Base-by-base conservation (phyloP, 257 asterid genomes). In the Phtheirospermum japonicum region DNA sequence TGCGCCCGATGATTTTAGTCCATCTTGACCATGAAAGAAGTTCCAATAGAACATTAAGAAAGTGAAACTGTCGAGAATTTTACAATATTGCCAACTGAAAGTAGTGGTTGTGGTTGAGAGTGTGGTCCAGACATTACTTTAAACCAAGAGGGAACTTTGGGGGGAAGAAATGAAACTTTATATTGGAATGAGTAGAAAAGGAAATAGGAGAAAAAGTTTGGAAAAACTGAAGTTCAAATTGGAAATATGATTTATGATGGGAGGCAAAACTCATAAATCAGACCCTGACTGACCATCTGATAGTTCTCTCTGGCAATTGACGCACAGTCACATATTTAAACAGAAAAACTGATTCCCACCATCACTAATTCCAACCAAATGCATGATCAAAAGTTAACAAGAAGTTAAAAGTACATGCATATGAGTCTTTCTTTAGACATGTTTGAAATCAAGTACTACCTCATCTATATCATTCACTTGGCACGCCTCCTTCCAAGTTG, bases 401-500 rank as follows among this genome's bases (percentile, higher is more conserved):
- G 31, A 59, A 13, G 43, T 43, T 34, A 74, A 54, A 55, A 42
- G 43, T 23, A 9, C 54, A 60, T 43, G 60, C 57, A 62, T n/a
- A 49, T 53, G 31, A 7, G 37, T 59, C 52, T 56, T 14, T 53
- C 50, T 52, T 57, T 23, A 52, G 48, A 32, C 57, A 50, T 43
- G 23, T 31, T 4, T 46, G 52, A 26, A 57, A 73, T 52, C 54
- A 40, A 65, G 58, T 53, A 61, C 30, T 82, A 92, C 99, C 99
- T 86, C 91, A 55, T 82, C 82, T 46, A 73, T 76, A 40, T 32
- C 64, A 70, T 78, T 70, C 59, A 55, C 70, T 10, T 59, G 78
- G 77, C 99, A 92, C 52, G 88, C 84, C 65, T 82, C 97, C 76
- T 78, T 83, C 97, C 97, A 92, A 49, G 94, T 87, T 68, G 87